Evolutionary conservation across 2,329 filamentous ascomycete genomes (phyloP), one percentile per base, ranked within the genome.

Genomic region (Ramularia collo-cygni): DNA sequence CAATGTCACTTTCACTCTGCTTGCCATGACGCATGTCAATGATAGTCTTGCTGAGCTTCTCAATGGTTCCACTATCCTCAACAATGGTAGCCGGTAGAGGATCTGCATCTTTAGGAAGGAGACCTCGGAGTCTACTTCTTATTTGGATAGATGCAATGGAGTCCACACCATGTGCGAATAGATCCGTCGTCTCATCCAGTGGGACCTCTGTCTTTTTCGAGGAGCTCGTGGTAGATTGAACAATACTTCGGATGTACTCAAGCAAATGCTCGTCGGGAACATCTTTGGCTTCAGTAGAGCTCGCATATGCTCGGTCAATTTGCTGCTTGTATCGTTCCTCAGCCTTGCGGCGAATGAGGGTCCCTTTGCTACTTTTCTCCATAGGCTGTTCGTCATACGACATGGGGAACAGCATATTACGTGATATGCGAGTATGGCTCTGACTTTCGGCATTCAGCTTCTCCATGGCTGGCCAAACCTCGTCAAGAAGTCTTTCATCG

Each of bases 291-390:
- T 31, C 46, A 33, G 34, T 51, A 48, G 4, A 46, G 43, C 7
- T 37, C 35, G 38, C 52, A 28, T 79, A 80, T 0, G 69, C 66
- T 1, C 47, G 35, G 7, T 69, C 60, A 15, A 81, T 79, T 1
- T 62, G 43, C 1, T 60, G 40, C 2, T 58, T 53, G 48, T 74
- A 81, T 6, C 60, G 60, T 30, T 68, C 62, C 42, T 79, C 74
- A 0, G 71, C 75, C 33, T 65, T 64, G 9, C 59, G 61, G 16
- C 77, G 64, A 12, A 82, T 58, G 1, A 77, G 62, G 0, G 76
- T 79, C 0, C 78, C 78, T 56, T 83, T 83, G 46, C 75, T 81
- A 44, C 74, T 81, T 56, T 77, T 81, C 41, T 72, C 66, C 0
- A 80, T 59, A 10, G 57, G 53, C 0, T 59, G 47, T 1, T 55